Percentiles rank a stretch among this genome's conserved stretches.
phyloP scores from a whole-genome alignment of 2,329 filamentous ascomycete genomes.

The Sclerotinia glacialis region DNA sequence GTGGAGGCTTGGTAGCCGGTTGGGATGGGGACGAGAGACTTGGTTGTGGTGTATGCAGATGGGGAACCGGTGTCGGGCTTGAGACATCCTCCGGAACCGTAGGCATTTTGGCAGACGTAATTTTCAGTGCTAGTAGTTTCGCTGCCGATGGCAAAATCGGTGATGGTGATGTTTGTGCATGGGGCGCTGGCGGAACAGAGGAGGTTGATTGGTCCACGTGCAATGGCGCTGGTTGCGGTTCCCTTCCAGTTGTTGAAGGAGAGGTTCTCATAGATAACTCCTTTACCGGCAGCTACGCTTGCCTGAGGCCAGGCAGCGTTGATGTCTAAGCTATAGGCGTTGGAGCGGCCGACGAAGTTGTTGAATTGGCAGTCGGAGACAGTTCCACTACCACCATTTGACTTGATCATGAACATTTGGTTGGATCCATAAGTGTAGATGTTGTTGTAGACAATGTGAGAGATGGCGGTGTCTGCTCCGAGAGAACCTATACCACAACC shows the following conservation, averaged over 20 bases:
- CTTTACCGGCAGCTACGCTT: conserved; percentile 44
- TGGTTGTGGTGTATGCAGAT: conserved; percentile 20
- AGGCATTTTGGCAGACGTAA: conserved; percentile 50
- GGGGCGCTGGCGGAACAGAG: conserved; percentile 50
- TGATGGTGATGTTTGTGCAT: conserved; percentile 51
- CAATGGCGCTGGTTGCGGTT: conserved; percentile 48
- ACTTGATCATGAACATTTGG: conserved; percentile 64
- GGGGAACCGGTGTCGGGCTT: conserved; percentile 11
- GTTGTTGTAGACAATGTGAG: conserved; percentile 54
- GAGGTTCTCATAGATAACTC: conserved; percentile 53
- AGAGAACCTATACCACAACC: conserved; percentile 58
- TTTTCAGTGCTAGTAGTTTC: conserved; percentile 44
- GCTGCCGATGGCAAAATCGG: conserved; percentile 53
- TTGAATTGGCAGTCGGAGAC: conserved; percentile 51
- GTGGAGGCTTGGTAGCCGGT: conserved; percentile 21
- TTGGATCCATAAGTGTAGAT: conserved; percentile 55
- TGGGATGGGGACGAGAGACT: conserved; percentile 24
- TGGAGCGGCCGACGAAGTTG: conserved; percentile 59
- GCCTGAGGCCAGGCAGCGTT: conserved; percentile 55
- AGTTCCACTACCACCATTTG: conserved; percentile 54
- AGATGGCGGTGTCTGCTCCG: conserved; percentile 48
- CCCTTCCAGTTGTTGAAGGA: conserved; percentile 56
- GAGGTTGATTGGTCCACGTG: conserved; percentile 53
- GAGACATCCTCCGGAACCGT: conserved; percentile 47
- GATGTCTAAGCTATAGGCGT: conserved; percentile 51